phyloP scores from a whole-genome alignment of 2,329 filamentous ascomycete species.

The Diaporthe vexans region DNA sequence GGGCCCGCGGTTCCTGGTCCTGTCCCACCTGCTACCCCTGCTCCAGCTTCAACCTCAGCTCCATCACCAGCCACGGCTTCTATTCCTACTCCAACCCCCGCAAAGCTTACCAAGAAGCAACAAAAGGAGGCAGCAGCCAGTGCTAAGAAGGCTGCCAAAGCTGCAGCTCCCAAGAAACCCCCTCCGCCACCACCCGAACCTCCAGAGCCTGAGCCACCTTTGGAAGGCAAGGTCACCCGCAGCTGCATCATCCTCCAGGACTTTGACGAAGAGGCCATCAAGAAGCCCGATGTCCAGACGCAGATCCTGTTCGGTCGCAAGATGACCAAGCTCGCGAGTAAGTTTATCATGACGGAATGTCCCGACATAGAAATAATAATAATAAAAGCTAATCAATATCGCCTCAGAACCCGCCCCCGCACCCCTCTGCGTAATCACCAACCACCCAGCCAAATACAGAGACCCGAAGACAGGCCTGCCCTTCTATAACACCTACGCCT shows the following conservation, averaged over 20 bases:
- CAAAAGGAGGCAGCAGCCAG: conserved; percentile 32
- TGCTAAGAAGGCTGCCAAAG: conserved; percentile 36
- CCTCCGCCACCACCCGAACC: conserved; percentile 48
- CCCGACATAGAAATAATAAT: not conserved
- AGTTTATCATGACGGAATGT: conserved; percentile 45
- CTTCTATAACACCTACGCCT: conserved; percentile 85
- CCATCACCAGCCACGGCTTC: not conserved
- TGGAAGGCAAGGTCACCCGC: conserved; percentile 67
- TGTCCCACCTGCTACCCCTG: not conserved
- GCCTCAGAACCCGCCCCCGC: conserved; percentile 63
- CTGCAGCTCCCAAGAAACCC: conserved; percentile 42
- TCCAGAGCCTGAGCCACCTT: conserved; percentile 47
- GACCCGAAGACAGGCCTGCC: conserved; percentile 88
- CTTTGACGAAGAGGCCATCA: conserved; percentile 69
- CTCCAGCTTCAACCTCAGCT: not conserved
- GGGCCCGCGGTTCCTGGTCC: not conserved
- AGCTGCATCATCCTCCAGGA: conserved; percentile 73
- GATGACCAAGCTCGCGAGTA: conserved; percentile 70
- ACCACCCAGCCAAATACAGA: conserved; percentile 82
- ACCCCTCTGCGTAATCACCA: conserved; percentile 84
- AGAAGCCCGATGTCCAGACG: conserved; percentile 69
- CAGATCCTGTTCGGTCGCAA: conserved; percentile 71
- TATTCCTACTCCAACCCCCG: not conserved
- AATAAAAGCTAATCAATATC: too few species aligned
- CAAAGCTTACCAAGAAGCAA: conserved; percentile 38